Base-by-base conservation (phyloP, 805 yeast species). In the Saccharomycopsis malanga region DNA sequence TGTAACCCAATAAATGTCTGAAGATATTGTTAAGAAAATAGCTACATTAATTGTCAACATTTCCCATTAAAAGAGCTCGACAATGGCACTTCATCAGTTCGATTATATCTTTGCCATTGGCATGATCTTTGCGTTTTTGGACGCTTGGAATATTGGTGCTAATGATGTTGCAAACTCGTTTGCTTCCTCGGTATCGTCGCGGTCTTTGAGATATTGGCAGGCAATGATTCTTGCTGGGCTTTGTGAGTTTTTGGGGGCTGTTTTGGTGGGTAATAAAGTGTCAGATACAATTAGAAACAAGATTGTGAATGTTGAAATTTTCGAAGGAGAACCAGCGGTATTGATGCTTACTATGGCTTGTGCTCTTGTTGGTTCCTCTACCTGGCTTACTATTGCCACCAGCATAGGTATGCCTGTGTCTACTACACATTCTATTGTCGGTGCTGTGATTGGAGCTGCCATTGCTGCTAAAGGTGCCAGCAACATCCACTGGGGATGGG, bases 151-250 rank as follows among this genome's bases (percentile, higher is more conserved):
- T 61, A 82, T 81, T 56, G 89, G 89, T 44, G 91, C 89, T 25
- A 83, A 83, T 58, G 91, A 83, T 68, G 87, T 83, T 49, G 83
- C 89, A 14, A 83, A 83, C 68, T 83, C 91, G 1, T 83, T 80
- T 58, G 83, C 91, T 1, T 81, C 89, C 2, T 76, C 89, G 0
- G 79, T 83, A 4, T 78, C 88, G 12, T 80, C 89, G 10, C 68
- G 83, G 56, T 73, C 87, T 14, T 66, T 83, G 54, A 74, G 74
- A 46, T 81, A 81, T 60, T 76, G 82, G 79, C 91, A 83, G 62
- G 89, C 87, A 15, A 79, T 81, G 86, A 56, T 81, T 30, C 64
- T 83, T 36, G 87, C 87, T 0, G 83, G 79, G 34, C 57, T 81
- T 38, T 77, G 80, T 70, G 91, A 83, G 63, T 83, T 83, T 55